A percentile compares a stretch with the other conserved stretches of the same genome.
Conservation (phyloP, 768 basidiomycete species). For the Termitomyces sp. region DNA sequence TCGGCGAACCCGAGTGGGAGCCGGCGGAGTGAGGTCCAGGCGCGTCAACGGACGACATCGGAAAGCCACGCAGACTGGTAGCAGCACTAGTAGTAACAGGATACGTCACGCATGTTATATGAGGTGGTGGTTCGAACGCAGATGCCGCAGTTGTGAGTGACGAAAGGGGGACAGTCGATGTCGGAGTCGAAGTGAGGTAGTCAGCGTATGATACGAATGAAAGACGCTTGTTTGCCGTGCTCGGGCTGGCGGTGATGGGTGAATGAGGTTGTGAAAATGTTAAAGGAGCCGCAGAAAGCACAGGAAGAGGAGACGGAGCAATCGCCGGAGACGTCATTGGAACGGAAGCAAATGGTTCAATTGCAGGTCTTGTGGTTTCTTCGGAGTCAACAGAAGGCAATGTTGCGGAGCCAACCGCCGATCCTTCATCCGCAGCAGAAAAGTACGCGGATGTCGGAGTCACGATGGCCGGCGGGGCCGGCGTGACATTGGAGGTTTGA, state of each 20-base stretch:
- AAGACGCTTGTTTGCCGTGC: constrained; percentile 58
- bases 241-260: constrained; percentile 29
- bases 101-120: constrained; percentile 59
- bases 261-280: constrained; percentile 17
- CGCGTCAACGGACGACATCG: constrained; percentile 1
- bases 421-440: constrained; percentile 31
- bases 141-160: constrained; percentile 63
- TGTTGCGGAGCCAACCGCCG: constrained; percentile 17
- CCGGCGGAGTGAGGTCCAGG: neutral
- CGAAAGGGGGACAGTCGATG: constrained; percentile 64
- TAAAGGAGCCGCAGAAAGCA: constrained; percentile 15
- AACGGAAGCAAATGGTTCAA: neutral
- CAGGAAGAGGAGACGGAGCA: constrained; percentile 15
- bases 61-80: constrained; percentile 21
- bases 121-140: constrained; percentile 61
- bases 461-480: constrained; percentile 25
- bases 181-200: constrained; percentile 72
- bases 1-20: neutral
- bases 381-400: constrained; percentile 13
- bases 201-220: constrained; percentile 91
- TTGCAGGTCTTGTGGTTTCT: constrained; percentile 2
- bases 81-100: constrained; percentile 17
- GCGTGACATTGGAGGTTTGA: neutral
- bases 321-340: too few relatives aligned
- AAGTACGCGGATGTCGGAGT: constrained; percentile 49